Conservation (phyloP, 2,329 filamentous ascomycete species). For the Hypoxylon sp. region DNA sequence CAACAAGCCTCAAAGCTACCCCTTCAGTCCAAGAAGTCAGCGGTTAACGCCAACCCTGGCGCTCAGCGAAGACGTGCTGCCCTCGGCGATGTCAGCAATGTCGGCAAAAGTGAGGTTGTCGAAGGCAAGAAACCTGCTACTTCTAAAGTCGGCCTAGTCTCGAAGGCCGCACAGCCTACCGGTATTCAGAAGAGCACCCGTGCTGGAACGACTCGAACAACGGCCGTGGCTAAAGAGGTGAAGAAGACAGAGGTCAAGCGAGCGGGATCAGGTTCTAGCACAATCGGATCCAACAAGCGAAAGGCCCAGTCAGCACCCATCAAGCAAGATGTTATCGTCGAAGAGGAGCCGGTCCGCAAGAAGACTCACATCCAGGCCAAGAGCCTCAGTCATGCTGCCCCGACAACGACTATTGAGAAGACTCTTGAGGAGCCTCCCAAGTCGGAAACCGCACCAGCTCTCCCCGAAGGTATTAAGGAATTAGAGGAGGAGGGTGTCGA, state of each 20-base stretch:
- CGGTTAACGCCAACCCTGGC: conserved; percentile 57
- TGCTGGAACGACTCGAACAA: conserved; percentile 67
- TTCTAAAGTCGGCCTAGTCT: conserved; percentile 73
- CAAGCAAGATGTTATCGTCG: conserved; percentile 68
- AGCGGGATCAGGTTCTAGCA: conserved; percentile 74
- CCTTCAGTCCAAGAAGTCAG: conserved; percentile 75
- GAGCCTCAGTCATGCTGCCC: too few species aligned
- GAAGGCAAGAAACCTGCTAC: conserved; percentile 77
- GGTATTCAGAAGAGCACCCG: conserved; percentile 77
- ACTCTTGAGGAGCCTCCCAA: conserved; percentile 38
- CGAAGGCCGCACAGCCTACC: conserved; percentile 83
- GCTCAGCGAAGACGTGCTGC: conserved; percentile 78
- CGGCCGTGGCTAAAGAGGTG: conserved; percentile 70
- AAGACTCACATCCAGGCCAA: conserved; percentile 64
- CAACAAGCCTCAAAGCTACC: conserved; percentile 68
- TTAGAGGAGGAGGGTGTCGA: conserved; percentile 88
- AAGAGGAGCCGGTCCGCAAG: conserved; percentile 74
- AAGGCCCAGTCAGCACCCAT: conserved; percentile 62
- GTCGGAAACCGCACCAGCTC: conserved; percentile 14
- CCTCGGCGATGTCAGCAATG: conserved; percentile 94
- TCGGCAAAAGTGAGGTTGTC: conserved; percentile 76
- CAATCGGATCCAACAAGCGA: conserved; percentile 74
- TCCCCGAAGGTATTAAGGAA: conserved; percentile 61
- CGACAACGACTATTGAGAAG: conserved; percentile 48
- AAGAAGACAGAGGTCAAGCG: conserved; percentile 79